Evolutionary conservation across 768 basidiomycete genomes (phyloP).

Genomic region (Paxillus involutus): DNA sequence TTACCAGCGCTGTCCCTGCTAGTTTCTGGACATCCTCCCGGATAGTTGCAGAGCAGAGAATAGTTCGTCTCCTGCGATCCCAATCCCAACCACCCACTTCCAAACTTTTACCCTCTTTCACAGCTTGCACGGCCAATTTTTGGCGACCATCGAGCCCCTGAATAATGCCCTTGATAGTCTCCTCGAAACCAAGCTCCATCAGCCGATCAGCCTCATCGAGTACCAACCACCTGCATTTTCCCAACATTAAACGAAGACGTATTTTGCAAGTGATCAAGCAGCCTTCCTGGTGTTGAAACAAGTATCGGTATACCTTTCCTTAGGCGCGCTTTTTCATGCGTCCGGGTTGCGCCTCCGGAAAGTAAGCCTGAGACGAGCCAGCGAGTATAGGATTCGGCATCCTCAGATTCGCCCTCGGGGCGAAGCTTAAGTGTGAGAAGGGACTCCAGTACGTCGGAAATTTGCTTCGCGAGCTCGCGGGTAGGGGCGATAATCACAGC

Average conservation of each 20-base stretch:
- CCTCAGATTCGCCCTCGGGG: constrained; percentile 51
- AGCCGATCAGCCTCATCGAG: constrained; percentile 96
- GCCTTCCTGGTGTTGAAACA: constrained; percentile 91
- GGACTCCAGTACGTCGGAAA: constrained; percentile 88
- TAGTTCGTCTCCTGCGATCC: constrained; percentile 72
- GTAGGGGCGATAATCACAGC: constrained; percentile 95
- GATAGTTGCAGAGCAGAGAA: constrained; percentile 97
- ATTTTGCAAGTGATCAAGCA: constrained; percentile 96
- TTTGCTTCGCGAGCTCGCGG: constrained; percentile 94
- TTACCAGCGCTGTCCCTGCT: constrained; percentile 75
- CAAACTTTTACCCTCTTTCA: constrained; percentile 60
- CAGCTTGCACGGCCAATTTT: constrained; percentile 67
- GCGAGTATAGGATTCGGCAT: constrained; percentile 62
- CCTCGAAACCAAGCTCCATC: constrained; percentile 98
- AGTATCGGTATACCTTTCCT: constrained; percentile 95
- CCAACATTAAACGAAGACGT: constrained; percentile 90
- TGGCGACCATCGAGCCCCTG: constrained; percentile 82
- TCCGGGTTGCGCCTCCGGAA: constrained; percentile 89
- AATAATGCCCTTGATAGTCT: constrained; percentile 89
- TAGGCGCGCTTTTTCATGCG: constrained; percentile 94
- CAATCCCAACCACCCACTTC: constrained; percentile 89
- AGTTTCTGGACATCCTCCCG: constrained; percentile 93
- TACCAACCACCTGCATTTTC: constrained; percentile 93
- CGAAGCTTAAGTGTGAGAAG: constrained; percentile 76
- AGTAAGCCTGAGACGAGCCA: constrained; percentile 94